phyloP scores from a whole-genome alignment of 257 asterid genomes.

The Solanum paucissectum region DNA sequence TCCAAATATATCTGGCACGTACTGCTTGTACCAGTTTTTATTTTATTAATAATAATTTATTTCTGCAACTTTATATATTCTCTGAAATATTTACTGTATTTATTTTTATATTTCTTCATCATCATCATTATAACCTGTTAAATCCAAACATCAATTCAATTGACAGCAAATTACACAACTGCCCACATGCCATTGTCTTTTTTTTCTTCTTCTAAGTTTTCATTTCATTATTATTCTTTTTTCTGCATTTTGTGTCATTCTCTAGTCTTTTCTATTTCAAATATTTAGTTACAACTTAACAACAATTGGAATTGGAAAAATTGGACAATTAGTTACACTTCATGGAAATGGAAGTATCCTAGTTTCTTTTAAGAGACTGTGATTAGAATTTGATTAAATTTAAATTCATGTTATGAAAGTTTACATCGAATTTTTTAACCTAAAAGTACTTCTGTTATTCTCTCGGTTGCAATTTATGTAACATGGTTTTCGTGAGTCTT shows the following conservation, averaged over 20 bases:
- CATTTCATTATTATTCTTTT: background rate
- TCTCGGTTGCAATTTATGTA: no score
- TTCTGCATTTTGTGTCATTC: conserved; percentile 22
- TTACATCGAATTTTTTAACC: background rate
- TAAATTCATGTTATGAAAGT: background rate
- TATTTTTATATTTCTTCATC: background rate
- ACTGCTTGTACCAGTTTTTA: background rate
- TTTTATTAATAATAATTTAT: background rate
- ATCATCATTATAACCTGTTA: background rate
- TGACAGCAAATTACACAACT: conserved; percentile 2
- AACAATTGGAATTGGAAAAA: conserved; percentile 26
- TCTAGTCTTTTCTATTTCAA: conserved; percentile 2
- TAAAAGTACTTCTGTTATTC: background rate
- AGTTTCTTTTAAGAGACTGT: background rate
- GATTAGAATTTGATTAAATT: background rate
- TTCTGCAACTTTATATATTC: background rate
- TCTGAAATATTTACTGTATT: background rate
- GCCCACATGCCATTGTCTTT: conserved; percentile 5
- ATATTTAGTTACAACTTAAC: conserved; percentile 8
- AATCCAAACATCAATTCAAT: background rate
- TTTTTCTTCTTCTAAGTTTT: background rate
- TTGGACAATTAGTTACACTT: background rate
- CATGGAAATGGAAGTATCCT: background rate
- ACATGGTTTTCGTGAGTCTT: no score
- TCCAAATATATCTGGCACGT: background rate